Evolutionary conservation across 164 flowering plant genomes (phyloP), one percentile per base, ranked within the genome.

Genomic region (Vitis rotundifolia): DNA sequence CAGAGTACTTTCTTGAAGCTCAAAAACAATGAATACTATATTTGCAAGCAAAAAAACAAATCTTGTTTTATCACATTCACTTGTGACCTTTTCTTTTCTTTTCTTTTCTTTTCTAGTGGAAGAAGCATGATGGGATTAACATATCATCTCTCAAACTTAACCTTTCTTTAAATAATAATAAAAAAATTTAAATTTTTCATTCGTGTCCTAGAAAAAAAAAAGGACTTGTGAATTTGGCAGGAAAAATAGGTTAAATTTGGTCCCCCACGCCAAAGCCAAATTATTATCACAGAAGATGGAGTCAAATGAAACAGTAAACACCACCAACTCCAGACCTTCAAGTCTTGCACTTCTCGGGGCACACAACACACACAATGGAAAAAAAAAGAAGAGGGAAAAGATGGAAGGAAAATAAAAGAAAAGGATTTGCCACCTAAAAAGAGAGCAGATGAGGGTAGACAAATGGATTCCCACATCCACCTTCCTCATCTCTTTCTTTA

Each of bases 381-480:
- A 18, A 22, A 11, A 18, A 2, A 1, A 13, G 31, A 59, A 44
- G 18, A 18, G 47, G 48, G 16, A 18, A 13, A 62, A 54, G 44
- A 37, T 37, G 44, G 7, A 37, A 19, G n/a, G 64, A 16, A 62
- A 44, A 54, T 10, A 37, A 67, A 50, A 44, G 19, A 70, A 61
- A 37, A 37, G 52, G 11, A 11, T 11, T 62, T 61, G 63, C 68
- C 59, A 71, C 63, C 68, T 26, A 61, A 57, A 70, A 65, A 64
- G 64, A 29, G 56, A 28, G 63, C 57, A 65, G 49, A 65, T 64
- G 44, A 69, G 60, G 59, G 64, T 44, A 50, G 71, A 59, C 71
- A 68, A 51, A 61, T 69, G 69, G 59, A 71, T 71, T 64, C 74
- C 69, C 63, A 58, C 61, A 51, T 44, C 68, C 49, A 64, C 58